phyloP scores from a whole-genome alignment of 176 grass and related monocot genomes.

The Carex kokanica region DNA sequence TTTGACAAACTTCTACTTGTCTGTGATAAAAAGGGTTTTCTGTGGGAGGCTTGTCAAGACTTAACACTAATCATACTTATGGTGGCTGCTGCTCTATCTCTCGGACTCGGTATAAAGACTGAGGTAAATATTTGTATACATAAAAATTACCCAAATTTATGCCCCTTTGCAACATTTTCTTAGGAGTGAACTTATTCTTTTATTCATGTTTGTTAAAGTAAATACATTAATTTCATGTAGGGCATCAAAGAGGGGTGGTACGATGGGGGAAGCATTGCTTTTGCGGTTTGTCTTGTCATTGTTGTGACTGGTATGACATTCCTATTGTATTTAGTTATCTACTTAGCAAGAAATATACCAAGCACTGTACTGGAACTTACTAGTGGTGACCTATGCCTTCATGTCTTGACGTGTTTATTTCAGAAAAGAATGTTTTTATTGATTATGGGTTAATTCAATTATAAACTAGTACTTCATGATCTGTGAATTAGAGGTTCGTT shows the following conservation, averaged over 20 bases:
- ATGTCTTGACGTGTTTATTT: neutral
- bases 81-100: conserved; percentile 68
- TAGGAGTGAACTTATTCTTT: conserved; percentile 5
- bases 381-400: neutral
- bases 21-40: conserved; percentile 55
- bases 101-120: conserved; percentile 81
- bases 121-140: conserved; percentile 45
- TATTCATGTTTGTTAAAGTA: conserved; percentile 27
- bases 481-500: conserved; percentile 1
- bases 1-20: neutral
- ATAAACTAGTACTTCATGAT: neutral
- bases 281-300: conserved; percentile 95
- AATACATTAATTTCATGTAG: conserved; percentile 48
- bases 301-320: conserved; percentile 76
- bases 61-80: conserved; percentile 91
- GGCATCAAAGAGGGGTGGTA: conserved; percentile 97
- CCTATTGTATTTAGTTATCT: conserved; percentile 21
- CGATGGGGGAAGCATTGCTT: conserved; percentile 83
- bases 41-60: conserved; percentile 94
- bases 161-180: neutral
- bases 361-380: neutral
- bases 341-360: neutral
- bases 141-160: neutral
- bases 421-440: neutral
- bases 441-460: neutral